Percentiles rank a stretch among this genome's conserved stretches.
Evolutionary conservation across 2,329 filamentous ascomycete species (phyloP).

Genomic region (Apiospora sp.): DNA sequence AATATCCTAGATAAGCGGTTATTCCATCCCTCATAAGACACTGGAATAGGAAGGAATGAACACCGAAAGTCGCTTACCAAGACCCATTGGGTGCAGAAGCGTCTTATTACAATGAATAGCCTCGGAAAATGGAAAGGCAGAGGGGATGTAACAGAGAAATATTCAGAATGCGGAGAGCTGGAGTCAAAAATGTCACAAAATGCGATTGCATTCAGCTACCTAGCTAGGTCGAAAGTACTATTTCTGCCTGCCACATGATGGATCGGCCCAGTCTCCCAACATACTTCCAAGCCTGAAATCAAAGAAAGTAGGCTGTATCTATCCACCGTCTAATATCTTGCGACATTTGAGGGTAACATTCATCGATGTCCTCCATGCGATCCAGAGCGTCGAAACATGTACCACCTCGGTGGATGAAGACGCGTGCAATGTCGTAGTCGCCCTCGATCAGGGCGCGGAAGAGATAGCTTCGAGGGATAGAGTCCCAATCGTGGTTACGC

Average conservation of each 20-base stretch:
- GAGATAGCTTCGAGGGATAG: neutral
- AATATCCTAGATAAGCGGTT: too few relatives aligned
- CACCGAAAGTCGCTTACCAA: too few relatives aligned
- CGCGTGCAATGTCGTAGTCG: neutral
- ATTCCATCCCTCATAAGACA: too few relatives aligned
- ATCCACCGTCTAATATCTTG: neutral
- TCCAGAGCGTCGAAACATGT: neutral
- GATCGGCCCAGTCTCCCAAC: neutral
- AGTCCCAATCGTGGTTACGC: too few relatives aligned
- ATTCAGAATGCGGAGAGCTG: too few relatives aligned
- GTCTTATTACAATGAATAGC: too few relatives aligned
- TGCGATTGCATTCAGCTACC: neutral
- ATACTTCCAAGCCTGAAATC: rapidly evolving
- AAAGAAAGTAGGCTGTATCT: neutral
- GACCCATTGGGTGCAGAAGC: too few relatives aligned
- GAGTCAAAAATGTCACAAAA: too few relatives aligned
- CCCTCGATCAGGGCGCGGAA: neutral
- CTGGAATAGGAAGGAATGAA: too few relatives aligned
- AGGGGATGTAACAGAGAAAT: too few relatives aligned
- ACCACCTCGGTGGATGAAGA: neutral
- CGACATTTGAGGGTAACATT: neutral
- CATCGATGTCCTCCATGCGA: neutral
- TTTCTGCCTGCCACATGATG: too few relatives aligned
- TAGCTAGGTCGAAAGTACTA: neutral
- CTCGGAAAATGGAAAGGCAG: too few relatives aligned